These are phyloP conservation scores for Hanseniaspora singularis DNA, from an alignment of 805 yeast genomes.

Conservation along the genomic window DNA sequence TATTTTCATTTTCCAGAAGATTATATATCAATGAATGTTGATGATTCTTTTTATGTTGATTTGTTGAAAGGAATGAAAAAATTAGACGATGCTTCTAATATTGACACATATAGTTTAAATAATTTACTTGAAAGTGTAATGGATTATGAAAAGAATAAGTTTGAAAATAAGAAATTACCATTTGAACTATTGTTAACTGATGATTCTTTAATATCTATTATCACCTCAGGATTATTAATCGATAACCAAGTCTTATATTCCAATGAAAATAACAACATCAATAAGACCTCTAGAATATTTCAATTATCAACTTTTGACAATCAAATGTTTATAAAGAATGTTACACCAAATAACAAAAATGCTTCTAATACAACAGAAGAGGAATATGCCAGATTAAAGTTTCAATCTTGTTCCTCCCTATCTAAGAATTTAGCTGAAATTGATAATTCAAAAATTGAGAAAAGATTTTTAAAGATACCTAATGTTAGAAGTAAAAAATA, in stretches of 20 bases:
- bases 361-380: constrained; percentile 35
- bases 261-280: constrained; percentile 44
- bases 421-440: constrained; percentile 63
- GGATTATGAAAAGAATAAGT: constrained; percentile 39
- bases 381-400: constrained; percentile 40
- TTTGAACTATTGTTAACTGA: constrained; percentile 9
- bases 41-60: constrained; percentile 31
- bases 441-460: constrained; percentile 55
- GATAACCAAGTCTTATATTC: constrained; percentile 18
- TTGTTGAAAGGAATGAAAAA: constrained; percentile 9
- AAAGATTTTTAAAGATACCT: constrained; percentile 46
- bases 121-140: constrained; percentile 47
- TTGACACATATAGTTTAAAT: constrained; percentile 31
- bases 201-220: constrained; percentile 43
- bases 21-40: constrained; percentile 40
- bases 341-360: constrained; percentile 16
- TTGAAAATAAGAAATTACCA: constrained; percentile 32
- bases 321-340: constrained; percentile 49
- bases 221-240: constrained; percentile 7
- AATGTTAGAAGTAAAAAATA: constrained; percentile 31
- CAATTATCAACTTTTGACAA: constrained; percentile 65
- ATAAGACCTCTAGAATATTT: constrained; percentile 43
- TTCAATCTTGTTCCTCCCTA: constrained; percentile 67
- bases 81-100: constrained; percentile 43
- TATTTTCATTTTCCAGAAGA: constrained; percentile 75